phyloP scores from a whole-genome alignment of 768 basidiomycete species.

The Podaxis sp. region DNA sequence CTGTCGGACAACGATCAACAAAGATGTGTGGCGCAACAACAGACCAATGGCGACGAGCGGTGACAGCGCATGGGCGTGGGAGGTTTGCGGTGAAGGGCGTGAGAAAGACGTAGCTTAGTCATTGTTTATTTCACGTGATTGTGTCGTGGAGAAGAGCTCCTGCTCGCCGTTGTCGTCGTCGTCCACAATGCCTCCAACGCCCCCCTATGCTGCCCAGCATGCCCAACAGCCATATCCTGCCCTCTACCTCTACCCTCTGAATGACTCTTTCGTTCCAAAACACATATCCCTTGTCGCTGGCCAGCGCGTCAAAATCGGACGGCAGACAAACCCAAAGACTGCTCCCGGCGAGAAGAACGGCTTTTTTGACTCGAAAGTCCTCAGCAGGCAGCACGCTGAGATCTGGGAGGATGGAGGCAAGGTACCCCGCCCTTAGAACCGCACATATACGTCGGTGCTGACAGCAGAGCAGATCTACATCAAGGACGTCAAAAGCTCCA shows the following conservation, averaged over 20 bases:
- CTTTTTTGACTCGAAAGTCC: constrained; percentile 93
- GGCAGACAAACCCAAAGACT: constrained; percentile 95
- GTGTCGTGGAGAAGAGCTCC: not conserved
- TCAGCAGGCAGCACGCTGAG: constrained; percentile 94
- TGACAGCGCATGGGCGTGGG: not conserved
- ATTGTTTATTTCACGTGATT: constrained; percentile 5
- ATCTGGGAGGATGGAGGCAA: constrained; percentile 95
- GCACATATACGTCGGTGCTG: constrained; percentile 10
- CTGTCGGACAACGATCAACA: not conserved
- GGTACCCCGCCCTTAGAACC: constrained; percentile 40
- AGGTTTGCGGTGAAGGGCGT: not conserved
- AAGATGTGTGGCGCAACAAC: not conserved
- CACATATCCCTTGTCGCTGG: constrained; percentile 76
- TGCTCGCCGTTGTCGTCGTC: constrained; percentile 1
- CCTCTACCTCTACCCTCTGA: constrained; percentile 84
- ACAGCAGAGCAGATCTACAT: constrained; percentile 79
- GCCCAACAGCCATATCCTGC: constrained; percentile 34
- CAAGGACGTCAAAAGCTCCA: constrained; percentile 97
- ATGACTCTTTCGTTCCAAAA: constrained; percentile 93
- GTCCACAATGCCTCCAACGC: constrained; percentile 17
- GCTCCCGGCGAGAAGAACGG: constrained; percentile 91
- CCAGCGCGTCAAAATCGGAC: constrained; percentile 85
- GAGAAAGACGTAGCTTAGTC: not conserved
- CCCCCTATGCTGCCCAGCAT: constrained; percentile 27
- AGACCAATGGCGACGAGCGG: not conserved